A percentile compares a stretch with the other conserved stretches of the same genome.
These are phyloP conservation scores for Brassica carinata DNA, from an alignment of 345 rosid species.

Conservation along the genomic window DNA sequence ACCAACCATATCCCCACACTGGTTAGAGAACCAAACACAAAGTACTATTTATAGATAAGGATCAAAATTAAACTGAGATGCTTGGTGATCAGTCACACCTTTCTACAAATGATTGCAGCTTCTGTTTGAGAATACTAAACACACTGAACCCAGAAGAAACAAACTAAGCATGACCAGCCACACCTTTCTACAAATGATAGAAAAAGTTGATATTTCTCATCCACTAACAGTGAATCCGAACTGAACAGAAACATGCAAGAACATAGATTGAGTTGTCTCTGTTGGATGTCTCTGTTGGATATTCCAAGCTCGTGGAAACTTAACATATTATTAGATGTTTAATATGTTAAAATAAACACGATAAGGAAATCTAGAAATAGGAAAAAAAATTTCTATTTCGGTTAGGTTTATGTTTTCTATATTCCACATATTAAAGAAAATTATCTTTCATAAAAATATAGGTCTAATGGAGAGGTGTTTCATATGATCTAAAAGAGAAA, in stretches of 20 bases:
- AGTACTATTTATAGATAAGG: slow-evolving; percentile 49
- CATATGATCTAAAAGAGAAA: too few relatives aligned
- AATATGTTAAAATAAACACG: too few relatives aligned
- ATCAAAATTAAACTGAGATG: slow-evolving; percentile 70
- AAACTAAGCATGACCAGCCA: background rate
- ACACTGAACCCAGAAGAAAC: slow-evolving; percentile 40
- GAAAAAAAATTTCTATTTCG: too few relatives aligned
- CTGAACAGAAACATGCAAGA: slow-evolving; percentile 91
- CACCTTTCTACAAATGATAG: slow-evolving; percentile 13
- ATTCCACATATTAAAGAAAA: too few relatives aligned
- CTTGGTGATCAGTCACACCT: background rate
- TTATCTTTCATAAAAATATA: too few relatives aligned
- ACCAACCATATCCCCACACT: slow-evolving; percentile 99
- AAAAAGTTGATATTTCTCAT: background rate
- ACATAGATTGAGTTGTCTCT: slow-evolving; percentile 88
- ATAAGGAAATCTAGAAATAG: too few relatives aligned
- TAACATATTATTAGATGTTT: too few relatives aligned
- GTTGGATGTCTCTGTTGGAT: slow-evolving; percentile 43
- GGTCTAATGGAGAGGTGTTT: too few relatives aligned
- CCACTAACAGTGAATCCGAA: slow-evolving; percentile 85
- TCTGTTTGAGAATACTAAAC: slow-evolving; percentile 97
- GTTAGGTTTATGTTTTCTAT: too few relatives aligned
- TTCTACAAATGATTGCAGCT: slow-evolving; percentile 48
- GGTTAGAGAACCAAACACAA: slow-evolving; percentile 83
- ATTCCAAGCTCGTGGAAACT: too few relatives aligned